Percentiles rank a stretch among this genome's conserved stretches.
Evolutionary conservation across 2,329 filamentous ascomycete species (phyloP).

Genomic region (Coniochaeta hoffmannii): DNA sequence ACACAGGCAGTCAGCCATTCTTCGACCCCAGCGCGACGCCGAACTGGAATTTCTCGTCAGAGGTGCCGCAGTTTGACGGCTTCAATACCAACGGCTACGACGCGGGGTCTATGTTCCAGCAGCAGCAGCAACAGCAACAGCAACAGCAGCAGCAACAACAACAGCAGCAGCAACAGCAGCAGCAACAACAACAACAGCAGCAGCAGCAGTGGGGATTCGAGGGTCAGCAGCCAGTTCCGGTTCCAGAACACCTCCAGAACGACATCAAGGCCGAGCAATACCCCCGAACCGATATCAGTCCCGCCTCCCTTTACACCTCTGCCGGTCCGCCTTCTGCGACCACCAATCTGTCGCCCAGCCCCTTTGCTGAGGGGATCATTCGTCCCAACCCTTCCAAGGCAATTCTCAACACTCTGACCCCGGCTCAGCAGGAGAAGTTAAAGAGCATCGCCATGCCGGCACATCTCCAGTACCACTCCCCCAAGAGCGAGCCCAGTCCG

Average conservation of each 20-base stretch:
- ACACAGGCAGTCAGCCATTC: conserved; percentile 19
- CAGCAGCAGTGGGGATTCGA: conserved; percentile 13
- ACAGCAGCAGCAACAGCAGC: no score
- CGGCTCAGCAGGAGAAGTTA: conserved; percentile 53
- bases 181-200: no score
- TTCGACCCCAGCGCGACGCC: conserved; percentile 28
- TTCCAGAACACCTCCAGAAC: conserved; percentile 15
- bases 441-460: conserved; percentile 58
- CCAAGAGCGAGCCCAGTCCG: conserved; percentile 51
- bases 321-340: background rate
- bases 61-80: conserved; percentile 38
- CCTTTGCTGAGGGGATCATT: conserved; percentile 20
- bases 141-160: no score
- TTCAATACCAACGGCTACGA: conserved; percentile 30
- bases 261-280: background rate
- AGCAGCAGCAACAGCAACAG: no score
- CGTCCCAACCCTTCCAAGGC: conserved; percentile 22
- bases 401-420: conserved; percentile 38
- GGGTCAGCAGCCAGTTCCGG: conserved; percentile 19
- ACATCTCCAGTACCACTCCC: conserved; percentile 53
- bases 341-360: background rate
- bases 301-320: conserved; percentile 19
- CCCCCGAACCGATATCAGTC: conserved; percentile 25
- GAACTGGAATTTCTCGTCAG: conserved; percentile 42
- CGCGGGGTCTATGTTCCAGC: conserved; percentile 14